Evolutionary conservation across 2,329 filamentous ascomycete genomes (phyloP).

Genomic region (Celoporthe dispersa): DNA sequence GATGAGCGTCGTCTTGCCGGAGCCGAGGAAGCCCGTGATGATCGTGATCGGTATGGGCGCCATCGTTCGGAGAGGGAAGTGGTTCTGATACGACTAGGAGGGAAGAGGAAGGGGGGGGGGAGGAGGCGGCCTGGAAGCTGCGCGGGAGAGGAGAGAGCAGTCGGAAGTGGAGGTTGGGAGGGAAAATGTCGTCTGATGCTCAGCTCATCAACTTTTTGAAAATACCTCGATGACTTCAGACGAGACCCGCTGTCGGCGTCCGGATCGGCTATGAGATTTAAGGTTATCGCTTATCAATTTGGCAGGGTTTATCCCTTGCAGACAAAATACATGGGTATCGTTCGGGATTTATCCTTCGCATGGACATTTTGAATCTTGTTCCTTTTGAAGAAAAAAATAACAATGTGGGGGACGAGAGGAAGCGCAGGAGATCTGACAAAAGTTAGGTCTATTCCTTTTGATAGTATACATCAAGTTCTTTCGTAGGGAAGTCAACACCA

Average conservation of each 20-base stretch:
- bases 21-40: constrained; percentile 93
- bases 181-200: constrained; percentile 25
- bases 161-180: neutral
- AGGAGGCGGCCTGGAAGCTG: neutral
- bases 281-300: constrained; percentile 27
- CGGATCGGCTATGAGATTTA: constrained; percentile 29
- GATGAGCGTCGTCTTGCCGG: constrained; percentile 94
- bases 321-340: neutral
- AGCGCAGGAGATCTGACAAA: neutral
- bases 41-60: constrained; percentile 87
- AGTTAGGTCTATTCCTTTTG: neutral
- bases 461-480: neutral
- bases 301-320: constrained; percentile 3
- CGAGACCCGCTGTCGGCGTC: constrained; percentile 29
- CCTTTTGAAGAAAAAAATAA: neutral
- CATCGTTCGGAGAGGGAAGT: constrained; percentile 46
- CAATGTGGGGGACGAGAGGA: neutral
- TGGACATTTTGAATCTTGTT: neutral
- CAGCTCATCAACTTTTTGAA: constrained; percentile 18
- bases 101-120: no score
- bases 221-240: constrained; percentile 24
- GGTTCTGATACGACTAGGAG: neutral
- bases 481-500: neutral
- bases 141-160: neutral
- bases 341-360: neutral